These are phyloP conservation scores for Hemisphaericaspora xylofermentans DNA, from an alignment of 1,139 yeast genomes.

Conservation along the genomic window DNA sequence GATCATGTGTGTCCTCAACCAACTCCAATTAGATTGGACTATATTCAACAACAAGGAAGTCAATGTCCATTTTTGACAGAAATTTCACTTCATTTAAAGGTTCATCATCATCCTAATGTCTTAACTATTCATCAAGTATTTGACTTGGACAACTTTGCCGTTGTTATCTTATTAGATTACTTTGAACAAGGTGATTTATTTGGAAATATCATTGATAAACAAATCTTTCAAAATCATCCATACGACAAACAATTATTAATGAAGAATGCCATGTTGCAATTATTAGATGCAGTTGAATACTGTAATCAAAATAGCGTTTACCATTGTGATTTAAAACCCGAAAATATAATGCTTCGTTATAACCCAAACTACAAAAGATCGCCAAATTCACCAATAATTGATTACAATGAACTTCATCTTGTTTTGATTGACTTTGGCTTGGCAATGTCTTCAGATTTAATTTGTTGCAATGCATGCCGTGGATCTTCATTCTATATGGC, in stretches of 20 bases:
- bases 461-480: slow-evolving; percentile 74
- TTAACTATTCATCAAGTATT: slow-evolving; percentile 74
- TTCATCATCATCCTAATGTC: slow-evolving; percentile 75
- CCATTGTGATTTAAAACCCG: slow-evolving; percentile 93
- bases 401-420: slow-evolving; percentile 57
- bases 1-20: slow-evolving; percentile 16
- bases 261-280: slow-evolving; percentile 72
- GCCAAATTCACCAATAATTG: slow-evolving; percentile 22
- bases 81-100: slow-evolving; percentile 68
- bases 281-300: slow-evolving; percentile 68
- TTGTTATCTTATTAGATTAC: slow-evolving; percentile 75
- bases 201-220: slow-evolving; percentile 70
- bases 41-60: slow-evolving; percentile 41
- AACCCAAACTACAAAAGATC: slow-evolving; percentile 28
- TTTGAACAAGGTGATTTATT: slow-evolving; percentile 82
- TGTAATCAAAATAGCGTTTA: slow-evolving; percentile 68
- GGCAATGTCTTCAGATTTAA: slow-evolving; percentile 58
- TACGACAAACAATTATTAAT: slow-evolving; percentile 41
- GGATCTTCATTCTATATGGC: slow-evolving; percentile 94
- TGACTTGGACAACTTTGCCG: slow-evolving; percentile 50
- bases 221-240: slow-evolving; percentile 49
- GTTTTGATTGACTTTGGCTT: slow-evolving; percentile 85
- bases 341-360: slow-evolving; percentile 64
- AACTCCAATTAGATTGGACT: slow-evolving; percentile 39
- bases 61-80: slow-evolving; percentile 59